Conservation (phyloP, 2,329 filamentous ascomycete species). For the Trichoderma sp. region DNA sequence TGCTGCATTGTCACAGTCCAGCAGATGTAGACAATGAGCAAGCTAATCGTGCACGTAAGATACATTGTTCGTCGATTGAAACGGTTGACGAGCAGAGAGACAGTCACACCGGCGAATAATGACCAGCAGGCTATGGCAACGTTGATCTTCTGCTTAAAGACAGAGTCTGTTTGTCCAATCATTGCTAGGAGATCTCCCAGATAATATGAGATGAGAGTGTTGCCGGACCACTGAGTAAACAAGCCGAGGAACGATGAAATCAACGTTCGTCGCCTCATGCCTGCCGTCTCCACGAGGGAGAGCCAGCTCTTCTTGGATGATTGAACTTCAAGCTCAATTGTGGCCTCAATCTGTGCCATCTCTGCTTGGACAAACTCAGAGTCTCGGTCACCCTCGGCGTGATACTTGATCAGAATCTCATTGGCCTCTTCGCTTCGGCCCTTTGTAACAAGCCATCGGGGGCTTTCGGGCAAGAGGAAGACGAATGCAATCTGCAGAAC, state of each 20-base stretch:
- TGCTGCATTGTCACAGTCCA: slow-evolving; percentile 13
- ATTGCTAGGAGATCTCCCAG: slow-evolving; percentile 10
- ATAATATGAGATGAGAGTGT: slow-evolving; percentile 17
- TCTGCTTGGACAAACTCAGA: slow-evolving; percentile 25
- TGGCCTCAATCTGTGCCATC: slow-evolving; percentile 12
- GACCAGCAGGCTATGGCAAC: slow-evolving; percentile 22
- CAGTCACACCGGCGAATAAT: not conserved
- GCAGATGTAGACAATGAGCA: slow-evolving; percentile 17
- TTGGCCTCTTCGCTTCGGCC: slow-evolving; percentile 20
- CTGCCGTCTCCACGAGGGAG: not conserved
- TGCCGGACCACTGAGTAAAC: slow-evolving; percentile 18
- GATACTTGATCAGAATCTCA: slow-evolving; percentile 16
- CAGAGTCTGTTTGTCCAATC: slow-evolving; percentile 13
- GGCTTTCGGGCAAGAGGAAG: slow-evolving; percentile 25
- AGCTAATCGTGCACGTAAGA: slow-evolving; percentile 2
- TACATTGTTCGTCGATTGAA: slow-evolving; percentile 20
- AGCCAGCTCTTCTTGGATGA: slow-evolving; percentile 10
- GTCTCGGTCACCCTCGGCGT: slow-evolving; percentile 18
- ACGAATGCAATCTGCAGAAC: slow-evolving; percentile 14
- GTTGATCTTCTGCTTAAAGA: slow-evolving; percentile 20
- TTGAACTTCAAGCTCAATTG: slow-evolving; percentile 8
- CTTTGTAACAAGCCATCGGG: slow-evolving; percentile 23
- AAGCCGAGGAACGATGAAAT: slow-evolving; percentile 13
- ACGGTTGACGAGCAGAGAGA: slow-evolving; percentile 11
- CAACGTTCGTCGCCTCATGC: not conserved